Base-by-base conservation (phyloP, 2,329 filamentous ascomycete species). In the Alternaria brassicicola region DNA sequence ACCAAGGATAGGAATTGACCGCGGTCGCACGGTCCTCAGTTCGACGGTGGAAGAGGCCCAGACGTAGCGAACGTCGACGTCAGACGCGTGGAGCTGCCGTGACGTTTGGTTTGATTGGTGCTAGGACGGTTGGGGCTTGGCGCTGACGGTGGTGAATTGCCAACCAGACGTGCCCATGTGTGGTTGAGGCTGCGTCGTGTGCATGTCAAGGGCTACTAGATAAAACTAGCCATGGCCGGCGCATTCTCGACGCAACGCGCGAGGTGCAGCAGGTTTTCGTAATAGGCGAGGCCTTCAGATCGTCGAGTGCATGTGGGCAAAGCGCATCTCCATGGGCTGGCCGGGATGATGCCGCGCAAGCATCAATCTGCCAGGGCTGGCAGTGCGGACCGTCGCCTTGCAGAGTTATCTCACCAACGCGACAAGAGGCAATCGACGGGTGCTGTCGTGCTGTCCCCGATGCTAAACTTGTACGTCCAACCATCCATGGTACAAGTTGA, bases 61-160 rank as follows among this genome's bases (percentile, higher is more conserved):
- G 59, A 46, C 51, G 55, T 64, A 43, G 53, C 66, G 64, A 65
- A 57, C 65, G 58, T 52, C 63, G 57, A 70, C 68, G 66, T 69
- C 68, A 70, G 64, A 67, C 61, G 62, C 63, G 61, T 63, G 60
- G 63, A 64, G 59, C 54, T 63, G 57, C 59, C 38, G 55, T 48
- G 54, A 57, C 45, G 51, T 42, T 31, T 57, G 53, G 50, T 47
- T 31, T 33, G 17, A 25, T 38, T 45, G 38, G 50, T 25, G 23
- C 50, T 58, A 53, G 42, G 17, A 36, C 47, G 13, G 25, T 46
- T 21, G 42, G 21, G 35, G 52, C 36, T 42, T 52, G 36, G 62
- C 59, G 62, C 60, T 63, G 64, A 52, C 56, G 42, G 35, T 45
- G 19, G 54, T 53, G 50, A 25, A 15, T 25, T 33, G 28, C n/a